A percentile compares a stretch with the other conserved stretches of the same genome.
Conservation (phyloP, 257 asterid species). For the Fraxinus anomala region DNA sequence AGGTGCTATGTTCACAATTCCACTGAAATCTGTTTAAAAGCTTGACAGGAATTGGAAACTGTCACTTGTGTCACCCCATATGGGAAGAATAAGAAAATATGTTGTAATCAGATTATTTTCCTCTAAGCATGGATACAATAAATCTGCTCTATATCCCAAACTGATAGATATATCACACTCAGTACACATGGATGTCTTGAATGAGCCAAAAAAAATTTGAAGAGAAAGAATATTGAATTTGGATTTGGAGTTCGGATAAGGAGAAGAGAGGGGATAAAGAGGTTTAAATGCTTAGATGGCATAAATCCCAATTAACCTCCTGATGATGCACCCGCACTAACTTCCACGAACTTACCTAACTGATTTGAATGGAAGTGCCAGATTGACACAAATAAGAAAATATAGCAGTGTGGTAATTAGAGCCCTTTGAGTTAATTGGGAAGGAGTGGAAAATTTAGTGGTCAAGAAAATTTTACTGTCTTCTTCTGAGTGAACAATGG, state of each 20-base stretch:
- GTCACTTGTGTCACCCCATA: background rate
- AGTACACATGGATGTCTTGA: background rate
- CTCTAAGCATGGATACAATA: background rate
- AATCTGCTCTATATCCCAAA: background rate
- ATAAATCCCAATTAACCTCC: too few species aligned
- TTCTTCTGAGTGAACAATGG: background rate
- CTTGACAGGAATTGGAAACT: background rate
- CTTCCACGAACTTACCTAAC: background rate
- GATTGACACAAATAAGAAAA: background rate
- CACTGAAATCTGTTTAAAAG: background rate
- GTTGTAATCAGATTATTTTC: background rate
- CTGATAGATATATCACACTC: background rate
- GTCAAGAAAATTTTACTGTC: background rate
- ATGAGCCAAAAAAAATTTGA: background rate
- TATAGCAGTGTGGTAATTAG: background rate
- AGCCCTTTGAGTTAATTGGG: too few species aligned
- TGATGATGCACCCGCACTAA: too few species aligned
- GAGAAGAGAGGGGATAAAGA: too few species aligned
- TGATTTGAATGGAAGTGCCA: background rate
- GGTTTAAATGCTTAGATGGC: too few species aligned
- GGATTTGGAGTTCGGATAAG: background rate
- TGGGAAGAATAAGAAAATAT: background rate
- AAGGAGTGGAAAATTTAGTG: background rate
- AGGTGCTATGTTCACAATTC: background rate
- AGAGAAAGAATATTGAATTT: too few species aligned